Base-by-base conservation (phyloP, 2,329 filamentous ascomycete species). In the Emmonsia crescens region DNA sequence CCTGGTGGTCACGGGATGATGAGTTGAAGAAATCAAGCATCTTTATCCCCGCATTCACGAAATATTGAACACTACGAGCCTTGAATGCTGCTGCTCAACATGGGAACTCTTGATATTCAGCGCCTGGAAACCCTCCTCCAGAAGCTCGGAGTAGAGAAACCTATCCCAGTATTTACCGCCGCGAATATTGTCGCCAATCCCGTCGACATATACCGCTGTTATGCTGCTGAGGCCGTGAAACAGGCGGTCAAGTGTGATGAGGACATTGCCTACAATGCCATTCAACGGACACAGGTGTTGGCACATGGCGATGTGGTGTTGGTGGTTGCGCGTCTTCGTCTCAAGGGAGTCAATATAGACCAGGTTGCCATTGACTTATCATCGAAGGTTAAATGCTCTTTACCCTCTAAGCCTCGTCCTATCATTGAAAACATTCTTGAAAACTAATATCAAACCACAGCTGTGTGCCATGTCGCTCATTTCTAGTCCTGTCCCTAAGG, bases 261-360 rank as follows among this genome's bases (percentile, higher is more conserved):
- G 40, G 78, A 81, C 61, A 85, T 91, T 68, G 86, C 95, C 72
- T 91, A 89, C 76, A 84, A 85, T 31, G 85, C 85, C 46, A 78
- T 96, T 51, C 83, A 88, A 77, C 93, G 89, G 88, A 93, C 90
- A 5, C 80, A 84, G 64, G 84, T 86, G 48, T 80, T 92, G 33
- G 91, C 95, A 67, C 91, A 92, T 78, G 91, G 91, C 57, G 91
- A 96, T 75, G 77, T 95, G 68, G 83, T 89, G 59, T 76, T 95
- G 57, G 86, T 90, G 9, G 85, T 90, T 9, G 89, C 91, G 19
- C 88, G 89, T n/a, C 81, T 96, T 65, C 82, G 90, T 64, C 76
- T 93, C 69, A 93, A 88, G 76, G 85, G 85, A 65, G 80, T 38
- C 42, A 51, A 51, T 19, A 3, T 38, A 1, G 40, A 51, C 31